A percentile compares a stretch with the other conserved stretches of the same genome.
These are phyloP conservation scores for Lipomyces sp. DNA, from an alignment of 805 yeast genomes.

Conservation along the genomic window DNA sequence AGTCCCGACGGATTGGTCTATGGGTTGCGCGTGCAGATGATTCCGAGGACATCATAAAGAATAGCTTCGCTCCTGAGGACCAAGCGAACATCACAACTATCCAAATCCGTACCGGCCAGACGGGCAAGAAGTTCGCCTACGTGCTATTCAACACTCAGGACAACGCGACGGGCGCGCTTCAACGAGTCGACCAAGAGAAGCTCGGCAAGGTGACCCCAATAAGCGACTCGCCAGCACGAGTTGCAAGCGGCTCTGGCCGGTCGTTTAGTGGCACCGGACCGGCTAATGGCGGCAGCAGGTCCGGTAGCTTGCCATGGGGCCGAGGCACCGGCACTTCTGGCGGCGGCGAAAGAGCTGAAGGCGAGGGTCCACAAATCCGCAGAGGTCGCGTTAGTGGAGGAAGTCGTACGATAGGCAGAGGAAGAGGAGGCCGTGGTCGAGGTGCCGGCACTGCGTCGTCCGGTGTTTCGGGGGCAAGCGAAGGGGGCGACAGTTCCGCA, in stretches of 20 bases:
- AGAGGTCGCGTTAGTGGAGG: slow-evolving; percentile 17
- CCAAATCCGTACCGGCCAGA: slow-evolving; percentile 31
- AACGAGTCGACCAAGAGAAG: slow-evolving; percentile 15
- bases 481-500: neutral
- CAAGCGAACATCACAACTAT: slow-evolving; percentile 36
- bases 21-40: slow-evolving; percentile 42
- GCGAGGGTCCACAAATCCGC: slow-evolving; percentile 2
- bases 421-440: slow-evolving; percentile 8
- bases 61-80: slow-evolving; percentile 37
- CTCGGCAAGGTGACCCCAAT: slow-evolving; percentile 22
- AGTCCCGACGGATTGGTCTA: slow-evolving; percentile 36
- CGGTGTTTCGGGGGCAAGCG: neutral
- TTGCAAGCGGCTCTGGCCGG: neutral
- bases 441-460: slow-evolving; percentile 2
- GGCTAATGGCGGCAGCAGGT: neutral
- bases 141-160: slow-evolving; percentile 41
- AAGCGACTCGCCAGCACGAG: slow-evolving; percentile 7
- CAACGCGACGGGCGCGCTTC: slow-evolving; percentile 23
- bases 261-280: neutral
- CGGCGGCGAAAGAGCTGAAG: too few species aligned
- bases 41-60: slow-evolving; percentile 36
- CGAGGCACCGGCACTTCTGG: too few species aligned
- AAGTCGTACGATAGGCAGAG: slow-evolving; percentile 13
- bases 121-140: slow-evolving; percentile 39
- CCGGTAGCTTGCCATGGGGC: too few species aligned